phyloP scores from a whole-genome alignment of 352 stramenopile genomes.

The Pythium aphanidermatum region DNA sequence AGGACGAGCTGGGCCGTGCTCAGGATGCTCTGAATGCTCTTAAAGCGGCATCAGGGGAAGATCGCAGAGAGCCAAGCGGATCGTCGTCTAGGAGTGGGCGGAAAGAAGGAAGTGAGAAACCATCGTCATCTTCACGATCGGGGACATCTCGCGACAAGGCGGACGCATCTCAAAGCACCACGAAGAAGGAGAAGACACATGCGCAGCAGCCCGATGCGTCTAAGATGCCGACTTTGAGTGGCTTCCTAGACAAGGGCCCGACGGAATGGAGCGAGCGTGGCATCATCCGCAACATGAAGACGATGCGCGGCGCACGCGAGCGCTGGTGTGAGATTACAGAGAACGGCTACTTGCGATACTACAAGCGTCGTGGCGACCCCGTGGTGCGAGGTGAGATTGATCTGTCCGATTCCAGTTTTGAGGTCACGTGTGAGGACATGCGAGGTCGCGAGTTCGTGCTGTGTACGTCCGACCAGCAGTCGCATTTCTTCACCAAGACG shows the following conservation, averaged over 20 bases:
- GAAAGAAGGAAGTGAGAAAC: conserved; percentile 6
- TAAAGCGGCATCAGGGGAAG: conserved; percentile 27
- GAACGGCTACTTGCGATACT: conserved; percentile 76
- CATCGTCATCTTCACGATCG: neutral
- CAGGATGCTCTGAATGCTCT: conserved; percentile 61
- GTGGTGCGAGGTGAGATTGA: conserved; percentile 82
- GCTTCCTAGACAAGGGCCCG: conserved; percentile 83
- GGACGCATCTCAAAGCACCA: conserved; percentile 15
- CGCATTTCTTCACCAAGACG: conserved; percentile 79
- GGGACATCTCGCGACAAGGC: neutral
- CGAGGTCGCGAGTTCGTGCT: conserved; percentile 72
- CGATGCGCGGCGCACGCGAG: conserved; percentile 77
- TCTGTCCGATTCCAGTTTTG: conserved; percentile 66
- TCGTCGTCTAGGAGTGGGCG: conserved; percentile 8
- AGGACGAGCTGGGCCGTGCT: conserved; percentile 65
- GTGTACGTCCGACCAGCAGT: conserved; percentile 78
- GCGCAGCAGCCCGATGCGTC: conserved; percentile 15
- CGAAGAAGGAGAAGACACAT: conserved; percentile 17
- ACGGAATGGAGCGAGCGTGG: conserved; percentile 77
- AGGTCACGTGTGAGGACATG: conserved; percentile 77
- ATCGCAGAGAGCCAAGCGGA: neutral
- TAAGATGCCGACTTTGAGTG: conserved; percentile 67
- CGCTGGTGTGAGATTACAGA: conserved; percentile 78
- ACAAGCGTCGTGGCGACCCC: conserved; percentile 79
- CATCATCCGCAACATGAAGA: conserved; percentile 80